Evolutionary conservation across 2,329 filamentous ascomycete species (phyloP).

Genomic region (Fusarium sp.): DNA sequence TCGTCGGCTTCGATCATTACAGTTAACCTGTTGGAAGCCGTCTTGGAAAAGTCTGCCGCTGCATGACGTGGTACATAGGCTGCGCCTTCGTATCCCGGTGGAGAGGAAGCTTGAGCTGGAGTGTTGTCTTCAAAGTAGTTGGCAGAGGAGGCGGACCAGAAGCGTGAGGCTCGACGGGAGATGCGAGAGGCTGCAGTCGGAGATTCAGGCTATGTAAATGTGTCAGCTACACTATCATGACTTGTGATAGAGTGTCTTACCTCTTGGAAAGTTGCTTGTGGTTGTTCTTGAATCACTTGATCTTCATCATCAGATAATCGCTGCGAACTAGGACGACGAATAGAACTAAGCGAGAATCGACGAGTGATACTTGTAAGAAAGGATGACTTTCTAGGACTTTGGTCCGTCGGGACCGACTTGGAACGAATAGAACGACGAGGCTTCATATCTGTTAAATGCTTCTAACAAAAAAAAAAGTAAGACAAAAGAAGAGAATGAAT

Average conservation of each 20-base stretch:
- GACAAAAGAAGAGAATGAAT: constrained; percentile 4
- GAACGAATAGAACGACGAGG: constrained; percentile 27
- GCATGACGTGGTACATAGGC: constrained; percentile 49
- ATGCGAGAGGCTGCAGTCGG: constrained; percentile 18
- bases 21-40: constrained; percentile 30
- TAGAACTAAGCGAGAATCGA: constrained; percentile 28
- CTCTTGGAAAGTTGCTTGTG: constrained; percentile 14
- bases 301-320: constrained; percentile 30
- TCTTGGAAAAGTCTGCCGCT: constrained; percentile 46
- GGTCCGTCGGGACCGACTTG: constrained; percentile 24
- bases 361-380: constrained; percentile 25
- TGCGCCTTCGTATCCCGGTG: constrained; percentile 19
- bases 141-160: constrained; percentile 39
- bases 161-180: constrained; percentile 38
- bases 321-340: constrained; percentile 16
- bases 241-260: background rate
- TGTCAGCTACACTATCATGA: background rate
- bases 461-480: background rate
- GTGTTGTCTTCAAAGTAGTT: constrained; percentile 32
- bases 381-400: constrained; percentile 22
- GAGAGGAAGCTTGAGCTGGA: constrained; percentile 13
- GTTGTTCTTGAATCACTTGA: constrained; percentile 4
- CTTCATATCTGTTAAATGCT: constrained; percentile 11
- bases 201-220: background rate
- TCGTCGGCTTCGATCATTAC: constrained; percentile 38